A percentile compares a stretch with the other conserved stretches of the same genome.
Conservation (phyloP, 257 asterid genomes). For the Petrea volubilis region DNA sequence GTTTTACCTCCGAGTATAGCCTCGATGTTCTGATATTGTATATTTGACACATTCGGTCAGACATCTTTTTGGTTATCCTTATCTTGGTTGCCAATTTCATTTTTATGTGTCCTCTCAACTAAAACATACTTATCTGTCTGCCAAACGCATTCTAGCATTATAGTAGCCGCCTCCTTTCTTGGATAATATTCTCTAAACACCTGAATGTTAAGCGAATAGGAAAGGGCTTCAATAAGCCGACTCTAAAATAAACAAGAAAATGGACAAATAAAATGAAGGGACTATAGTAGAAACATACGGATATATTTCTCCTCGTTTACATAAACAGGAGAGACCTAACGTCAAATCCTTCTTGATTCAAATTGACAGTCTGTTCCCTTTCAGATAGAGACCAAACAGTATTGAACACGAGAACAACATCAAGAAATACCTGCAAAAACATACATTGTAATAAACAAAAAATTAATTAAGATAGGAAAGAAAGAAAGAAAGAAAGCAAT, state of each 20-base stretch:
- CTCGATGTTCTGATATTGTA: constrained; percentile 66
- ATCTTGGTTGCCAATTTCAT: constrained; percentile 42
- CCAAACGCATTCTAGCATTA: constrained; percentile 67
- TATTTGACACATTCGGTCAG: constrained; percentile 30
- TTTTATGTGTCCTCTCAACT: constrained; percentile 49
- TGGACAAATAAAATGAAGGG: no score
- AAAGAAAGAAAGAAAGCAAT: no score
- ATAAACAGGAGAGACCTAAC: no score
- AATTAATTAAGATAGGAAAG: neutral
- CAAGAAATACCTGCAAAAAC: constrained; percentile 62
- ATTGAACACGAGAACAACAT: constrained; percentile 66
- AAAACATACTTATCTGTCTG: constrained; percentile 66
- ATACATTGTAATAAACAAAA: neutral
- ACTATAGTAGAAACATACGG: no score
- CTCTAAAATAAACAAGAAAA: no score
- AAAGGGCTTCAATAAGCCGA: no score
- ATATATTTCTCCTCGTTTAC: no score
- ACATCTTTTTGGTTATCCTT: constrained; percentile 35
- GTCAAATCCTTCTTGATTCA: constrained; percentile 72
- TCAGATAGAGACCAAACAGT: constrained; percentile 61
- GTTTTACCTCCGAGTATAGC: constrained; percentile 54
- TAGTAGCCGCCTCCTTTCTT: constrained; percentile 44
- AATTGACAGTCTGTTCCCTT: constrained; percentile 67
- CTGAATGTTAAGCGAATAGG: constrained; percentile 12
- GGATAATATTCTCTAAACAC: constrained; percentile 86